phyloP scores from a whole-genome alignment of 441 rosid species.

The Adansonia gregorii region DNA sequence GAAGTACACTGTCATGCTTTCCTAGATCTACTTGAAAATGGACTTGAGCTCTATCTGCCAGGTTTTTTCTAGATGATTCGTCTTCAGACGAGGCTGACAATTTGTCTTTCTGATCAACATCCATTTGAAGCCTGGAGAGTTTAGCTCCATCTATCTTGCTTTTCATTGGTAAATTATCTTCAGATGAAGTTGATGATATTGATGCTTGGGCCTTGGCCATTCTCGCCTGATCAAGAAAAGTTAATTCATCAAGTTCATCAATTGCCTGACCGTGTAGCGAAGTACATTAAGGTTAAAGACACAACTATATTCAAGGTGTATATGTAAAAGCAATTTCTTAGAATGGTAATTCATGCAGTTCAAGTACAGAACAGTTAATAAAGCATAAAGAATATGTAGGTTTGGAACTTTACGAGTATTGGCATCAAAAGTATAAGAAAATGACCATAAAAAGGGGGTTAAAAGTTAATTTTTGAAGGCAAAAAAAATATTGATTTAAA shows the following conservation, averaged over 20 bases:
- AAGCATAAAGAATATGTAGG: background rate
- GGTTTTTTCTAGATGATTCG: constrained; percentile 30
- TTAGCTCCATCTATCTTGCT: constrained; percentile 27
- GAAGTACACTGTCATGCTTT: constrained; percentile 26
- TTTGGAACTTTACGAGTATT: background rate
- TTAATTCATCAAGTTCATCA: constrained; percentile 9
- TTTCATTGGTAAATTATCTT: constrained; percentile 38
- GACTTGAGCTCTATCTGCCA: constrained; percentile 25
- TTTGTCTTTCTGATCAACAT: constrained; percentile 21
- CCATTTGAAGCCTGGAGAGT: constrained; percentile 25
- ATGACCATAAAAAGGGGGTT: background rate
- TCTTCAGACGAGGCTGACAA: constrained; percentile 34
- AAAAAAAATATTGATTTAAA: background rate
- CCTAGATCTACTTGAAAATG: constrained; percentile 31
- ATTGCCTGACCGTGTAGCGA: background rate
- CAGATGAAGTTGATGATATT: constrained; percentile 7
- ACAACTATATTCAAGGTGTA: background rate
- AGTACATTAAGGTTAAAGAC: background rate
- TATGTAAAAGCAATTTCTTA: background rate
- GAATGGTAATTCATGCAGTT: background rate
- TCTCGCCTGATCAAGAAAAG: constrained; percentile 41
- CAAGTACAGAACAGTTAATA: background rate
- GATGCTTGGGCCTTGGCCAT: constrained; percentile 32
- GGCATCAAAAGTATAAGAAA: background rate
- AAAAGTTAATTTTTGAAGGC: background rate